Evolutionary conservation across 1,139 yeast species (phyloP).

Genomic region (Suhomyces bolitotheri): DNA sequence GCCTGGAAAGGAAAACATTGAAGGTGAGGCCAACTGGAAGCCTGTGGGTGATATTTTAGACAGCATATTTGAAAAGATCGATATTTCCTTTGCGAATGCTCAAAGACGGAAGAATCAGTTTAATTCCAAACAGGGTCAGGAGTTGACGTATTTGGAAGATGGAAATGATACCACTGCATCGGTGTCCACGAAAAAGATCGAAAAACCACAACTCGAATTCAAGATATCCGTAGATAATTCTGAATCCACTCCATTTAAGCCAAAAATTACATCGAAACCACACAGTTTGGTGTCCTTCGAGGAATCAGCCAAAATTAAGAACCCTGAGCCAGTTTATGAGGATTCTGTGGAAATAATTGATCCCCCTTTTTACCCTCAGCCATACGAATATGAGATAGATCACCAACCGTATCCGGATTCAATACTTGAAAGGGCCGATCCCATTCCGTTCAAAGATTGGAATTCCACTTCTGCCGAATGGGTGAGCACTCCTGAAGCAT

Average conservation of each 20-base stretch:
- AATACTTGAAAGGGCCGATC: conserved; percentile 48
- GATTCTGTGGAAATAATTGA: conserved; percentile 39
- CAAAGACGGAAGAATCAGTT: conserved; percentile 17
- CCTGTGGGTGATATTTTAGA: conserved; percentile 65
- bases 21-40: conserved; percentile 54
- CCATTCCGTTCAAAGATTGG: conserved; percentile 67
- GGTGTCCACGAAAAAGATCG: conserved; percentile 39
- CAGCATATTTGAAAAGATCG: conserved; percentile 61
- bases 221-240: conserved; percentile 62
- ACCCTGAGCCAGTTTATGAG: conserved; percentile 28
- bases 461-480: conserved; percentile 60
- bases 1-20: conserved; percentile 39
- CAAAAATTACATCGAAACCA: conserved; percentile 71
- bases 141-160: conserved; percentile 53
- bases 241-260: conserved; percentile 72
- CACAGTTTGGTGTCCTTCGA: conserved; percentile 59
- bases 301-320: conserved; percentile 44
- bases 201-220: conserved; percentile 76
- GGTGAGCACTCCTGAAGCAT: conserved; percentile 61
- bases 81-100: conserved; percentile 58
- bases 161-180: conserved; percentile 14
- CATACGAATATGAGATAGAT: conserved; percentile 77
- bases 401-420: conserved; percentile 67
- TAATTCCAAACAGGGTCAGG: conserved; percentile 12
- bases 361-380: conserved; percentile 74